Evolutionary conservation across 2,329 filamentous ascomycete species (phyloP), one percentile per base, ranked within the genome.

Genomic region (Aspergillus tanneri): DNA sequence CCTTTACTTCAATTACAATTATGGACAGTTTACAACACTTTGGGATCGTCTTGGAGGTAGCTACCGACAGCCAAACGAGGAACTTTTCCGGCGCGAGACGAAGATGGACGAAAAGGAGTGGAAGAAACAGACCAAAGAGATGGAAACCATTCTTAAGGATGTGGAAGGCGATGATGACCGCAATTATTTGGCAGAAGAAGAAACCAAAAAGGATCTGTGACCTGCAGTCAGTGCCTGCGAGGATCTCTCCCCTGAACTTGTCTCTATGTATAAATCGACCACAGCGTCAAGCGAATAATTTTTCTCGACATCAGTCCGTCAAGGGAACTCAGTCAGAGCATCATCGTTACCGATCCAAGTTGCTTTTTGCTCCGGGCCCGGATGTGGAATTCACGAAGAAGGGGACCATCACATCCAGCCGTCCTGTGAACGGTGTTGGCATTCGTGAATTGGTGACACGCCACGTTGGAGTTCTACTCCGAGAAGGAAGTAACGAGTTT

Each of bases 11-110:
- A 87, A 88, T 74, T 89, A 88, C 78, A 96, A 96, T 75, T 96
- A 95, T 64, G 91, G 91, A 49, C 91, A 96, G 70, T 96, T 91
- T 75, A 93, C 89, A 12, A 96, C 90, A 0, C 76, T 93, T 16
- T 96, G 91, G 87, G 91, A 96, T 70, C 85, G 91, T 44, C 72
- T 96, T 16, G 88, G 89, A 46, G 87, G 87, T 50, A 95, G 87
- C 65, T 96, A 96, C 76, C 80, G 88, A 61, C 83, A 86, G 76
- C 91, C 91, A 16, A 92, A 93, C 60, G 81, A 85, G 47, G 89
- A 90, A 72, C 80, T 96, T 58, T 96, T 96, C 76, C 75, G 84
- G 61, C 86, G 85, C 67, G 87, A 93, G 68, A 83, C 82, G 61
- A 96, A 95, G 78, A 91, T 93, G 87, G 87, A 82, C 55, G 75